Evolutionary conservation across 2,329 filamentous ascomycete species (phyloP), one percentile per base, ranked within the genome.

Genomic region (Paecilomyces niveus): DNA sequence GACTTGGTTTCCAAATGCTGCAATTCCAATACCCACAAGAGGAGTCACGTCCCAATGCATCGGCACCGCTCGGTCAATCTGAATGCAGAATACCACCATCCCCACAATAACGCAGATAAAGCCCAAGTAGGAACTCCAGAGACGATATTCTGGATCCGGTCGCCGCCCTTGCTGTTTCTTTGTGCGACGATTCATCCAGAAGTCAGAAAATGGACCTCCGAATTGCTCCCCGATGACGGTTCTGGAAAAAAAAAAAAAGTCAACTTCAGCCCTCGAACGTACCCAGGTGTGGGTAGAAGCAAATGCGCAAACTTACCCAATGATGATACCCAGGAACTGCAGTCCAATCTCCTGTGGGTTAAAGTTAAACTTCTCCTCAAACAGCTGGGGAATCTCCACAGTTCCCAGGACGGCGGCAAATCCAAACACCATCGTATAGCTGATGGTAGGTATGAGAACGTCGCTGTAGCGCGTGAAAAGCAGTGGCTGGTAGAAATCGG

Each of bases 1-100:
- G 31, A 87, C 80, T 71, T 86, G 84, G 61, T 85, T 85, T 0
- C 84, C 84, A 7, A 78, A 80, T 0, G 78, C 79, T 0, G 75
- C 76, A 63, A 83, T 78, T 2, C 76, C 83, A 5, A 77, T 78
- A 4, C 84, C 84, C 6, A 86, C 64, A 6, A 85, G 69, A 0
- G 84, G 84, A 0, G 78, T 81, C 4, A 85, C 77, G 32, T 83
- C 81, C 79, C 81, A 86, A 5, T 76, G 67, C 0, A 72, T 68
- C 0, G 70, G 63, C 0, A 68, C 59, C 0, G 80, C 78, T 10
- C 80, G 72, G 52, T 81, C 72, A 0, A 78, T 77, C 54, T 80
- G 80, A 0, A 86, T 78, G 21, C 82, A 68, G 63, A 86, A 87
- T 0, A 86, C 76, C 1, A 85, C 73, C 2, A 83, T 63, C 1